phyloP scores from a whole-genome alignment of 169 alveolate species.

The Plasmodium reichenowi region DNA sequence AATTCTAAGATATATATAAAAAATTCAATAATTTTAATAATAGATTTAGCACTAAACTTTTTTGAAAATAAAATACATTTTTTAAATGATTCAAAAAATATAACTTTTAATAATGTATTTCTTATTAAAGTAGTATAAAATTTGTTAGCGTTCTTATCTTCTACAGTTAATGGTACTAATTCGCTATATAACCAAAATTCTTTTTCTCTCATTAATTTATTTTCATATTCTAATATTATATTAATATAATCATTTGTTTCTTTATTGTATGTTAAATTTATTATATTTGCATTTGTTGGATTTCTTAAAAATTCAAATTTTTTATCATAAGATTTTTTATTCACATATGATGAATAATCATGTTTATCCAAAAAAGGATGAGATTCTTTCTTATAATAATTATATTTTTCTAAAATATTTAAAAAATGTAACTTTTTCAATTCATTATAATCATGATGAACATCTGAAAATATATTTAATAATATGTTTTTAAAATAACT shows the following conservation, averaged over 20 bases:
- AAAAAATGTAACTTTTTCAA: constrained; percentile 32
- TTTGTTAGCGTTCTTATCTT: constrained; percentile 24
- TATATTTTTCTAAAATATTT: constrained; percentile 19
- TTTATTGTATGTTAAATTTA: neutral
- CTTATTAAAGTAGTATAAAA: constrained; percentile 14
- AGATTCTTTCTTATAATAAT: constrained; percentile 22
- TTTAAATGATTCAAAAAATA: constrained; percentile 66
- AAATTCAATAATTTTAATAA: constrained; percentile 60
- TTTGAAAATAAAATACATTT: constrained; percentile 57
- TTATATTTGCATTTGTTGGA: neutral
- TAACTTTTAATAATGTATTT: constrained; percentile 36
- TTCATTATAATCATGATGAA: constrained; percentile 45
- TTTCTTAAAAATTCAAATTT: constrained; percentile 35
- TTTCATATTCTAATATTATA: constrained; percentile 12
- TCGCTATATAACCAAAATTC: constrained; percentile 25
- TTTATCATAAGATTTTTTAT: neutral
- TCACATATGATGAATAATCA: neutral
- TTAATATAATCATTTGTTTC: constrained; percentile 16
- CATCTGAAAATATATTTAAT: constrained; percentile 34
- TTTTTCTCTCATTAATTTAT: constrained; percentile 42
- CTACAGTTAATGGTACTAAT: constrained; percentile 16
- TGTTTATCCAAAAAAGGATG: neutral
- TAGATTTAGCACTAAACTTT: constrained; percentile 56
- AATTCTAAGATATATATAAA: constrained; percentile 33
- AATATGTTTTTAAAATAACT: constrained; percentile 27